These are phyloP conservation scores for Cubamyces lactineus DNA, from an alignment of 768 basidiomycete genomes.

Conservation along the genomic window DNA sequence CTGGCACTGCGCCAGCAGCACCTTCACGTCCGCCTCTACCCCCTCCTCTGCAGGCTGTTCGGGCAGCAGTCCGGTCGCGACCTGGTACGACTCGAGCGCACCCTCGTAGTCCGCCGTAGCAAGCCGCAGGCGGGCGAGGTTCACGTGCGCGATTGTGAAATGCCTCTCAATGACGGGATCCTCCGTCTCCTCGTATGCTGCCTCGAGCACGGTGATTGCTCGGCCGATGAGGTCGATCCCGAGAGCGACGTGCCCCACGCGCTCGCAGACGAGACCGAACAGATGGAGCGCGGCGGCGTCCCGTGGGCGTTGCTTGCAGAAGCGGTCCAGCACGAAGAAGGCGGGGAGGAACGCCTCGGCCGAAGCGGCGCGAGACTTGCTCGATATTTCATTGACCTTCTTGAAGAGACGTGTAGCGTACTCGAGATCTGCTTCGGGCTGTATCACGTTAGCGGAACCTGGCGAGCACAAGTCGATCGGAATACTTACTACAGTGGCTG, in stretches of 20 bases:
- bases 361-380: constrained; percentile 25
- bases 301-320: constrained; percentile 63
- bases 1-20: constrained; percentile 62
- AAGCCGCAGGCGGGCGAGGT: constrained; percentile 78
- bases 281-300: constrained; percentile 83
- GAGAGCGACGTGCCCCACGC: constrained; percentile 68
- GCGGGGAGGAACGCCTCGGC: constrained; percentile 65
- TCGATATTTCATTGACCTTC: constrained; percentile 31
- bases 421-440: constrained; percentile 85
- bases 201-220: constrained; percentile 78
- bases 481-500: constrained; percentile 58
- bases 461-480: not conserved
- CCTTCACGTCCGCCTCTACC: constrained; percentile 36
- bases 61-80: constrained; percentile 67
- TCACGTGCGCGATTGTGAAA: constrained; percentile 82
- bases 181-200: constrained; percentile 86
- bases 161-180: constrained; percentile 74
- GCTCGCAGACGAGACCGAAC: constrained; percentile 83
- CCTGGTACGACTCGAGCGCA: constrained; percentile 72
- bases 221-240: constrained; percentile 59
- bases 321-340: constrained; percentile 82
- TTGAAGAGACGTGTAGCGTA: constrained; percentile 66
- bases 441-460: constrained; percentile 21
- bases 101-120: constrained; percentile 57
- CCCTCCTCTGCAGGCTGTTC: constrained; percentile 45